Evolutionary conservation across 208 protist species (phyloP).

Genomic region (Leptomonas pyrrhocoris): DNA sequence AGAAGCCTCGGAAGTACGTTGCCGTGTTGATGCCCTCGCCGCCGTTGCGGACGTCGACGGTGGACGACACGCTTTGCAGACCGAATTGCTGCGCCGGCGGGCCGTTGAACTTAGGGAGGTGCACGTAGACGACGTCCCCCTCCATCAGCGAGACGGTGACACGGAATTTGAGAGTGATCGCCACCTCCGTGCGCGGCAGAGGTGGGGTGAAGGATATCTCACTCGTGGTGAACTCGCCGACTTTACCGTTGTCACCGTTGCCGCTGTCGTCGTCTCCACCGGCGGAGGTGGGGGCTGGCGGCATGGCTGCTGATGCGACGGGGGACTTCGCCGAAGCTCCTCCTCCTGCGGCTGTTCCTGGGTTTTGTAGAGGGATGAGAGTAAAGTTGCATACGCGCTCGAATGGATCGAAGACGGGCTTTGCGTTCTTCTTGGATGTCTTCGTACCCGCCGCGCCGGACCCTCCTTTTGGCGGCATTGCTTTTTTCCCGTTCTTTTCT

Average conservation of each 20-base stretch:
- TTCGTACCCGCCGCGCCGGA: background rate
- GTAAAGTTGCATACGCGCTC: constrained; percentile 41
- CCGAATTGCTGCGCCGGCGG: constrained; percentile 50
- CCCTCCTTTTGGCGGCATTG: constrained; percentile 26
- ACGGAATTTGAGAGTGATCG: constrained; percentile 67
- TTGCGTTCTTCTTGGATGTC: constrained; percentile 34
- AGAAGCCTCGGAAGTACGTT: constrained; percentile 71
- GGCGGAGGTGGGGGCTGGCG: background rate
- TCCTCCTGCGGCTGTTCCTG: background rate
- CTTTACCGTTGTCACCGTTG: background rate
- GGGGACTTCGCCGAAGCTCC: background rate
- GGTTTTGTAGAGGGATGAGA: constrained; percentile 9
- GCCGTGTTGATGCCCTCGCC: constrained; percentile 44
- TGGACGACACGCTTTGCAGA: constrained; percentile 35
- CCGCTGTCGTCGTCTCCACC: background rate
- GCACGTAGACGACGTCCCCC: constrained; percentile 65
- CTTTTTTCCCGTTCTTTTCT: background rate
- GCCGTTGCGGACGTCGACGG: background rate
- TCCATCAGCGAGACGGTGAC: constrained; percentile 58
- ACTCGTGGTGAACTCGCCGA: constrained; percentile 67
- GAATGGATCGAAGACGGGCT: constrained; percentile 55
- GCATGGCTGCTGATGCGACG: background rate
- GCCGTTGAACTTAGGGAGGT: constrained; percentile 70
- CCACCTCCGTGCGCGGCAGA: constrained; percentile 64
- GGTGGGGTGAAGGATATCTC: constrained; percentile 54